phyloP scores from a whole-genome alignment of 495 filamentous ascomycete genomes.

The Aspergillus egyptiacus region DNA sequence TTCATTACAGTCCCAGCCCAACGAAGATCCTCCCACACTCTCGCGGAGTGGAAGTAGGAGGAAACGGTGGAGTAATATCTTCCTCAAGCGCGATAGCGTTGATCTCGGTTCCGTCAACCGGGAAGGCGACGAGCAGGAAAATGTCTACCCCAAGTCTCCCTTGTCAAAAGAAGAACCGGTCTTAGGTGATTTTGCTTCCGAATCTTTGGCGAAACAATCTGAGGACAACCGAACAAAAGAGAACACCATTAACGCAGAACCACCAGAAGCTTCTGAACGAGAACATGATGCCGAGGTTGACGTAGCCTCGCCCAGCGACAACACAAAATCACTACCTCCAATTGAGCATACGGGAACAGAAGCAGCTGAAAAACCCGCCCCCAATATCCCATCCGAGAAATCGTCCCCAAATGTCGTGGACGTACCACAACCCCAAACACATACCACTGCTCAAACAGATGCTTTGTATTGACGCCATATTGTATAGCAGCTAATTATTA shows the following conservation, averaged over 20 bases:
- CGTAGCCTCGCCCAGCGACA: not conserved
- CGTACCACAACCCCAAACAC: not conserved
- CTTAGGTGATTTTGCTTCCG: conserved; percentile 9
- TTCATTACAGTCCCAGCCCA: conserved; percentile 27
- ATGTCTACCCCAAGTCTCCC: conserved; percentile 31
- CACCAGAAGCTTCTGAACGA: not conserved
- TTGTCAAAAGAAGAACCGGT: conserved; percentile 29
- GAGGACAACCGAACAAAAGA: not conserved
- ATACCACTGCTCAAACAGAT: conserved; percentile 5
- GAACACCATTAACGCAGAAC: not conserved
- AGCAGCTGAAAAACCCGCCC: not conserved
- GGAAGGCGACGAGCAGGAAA: conserved; percentile 21
- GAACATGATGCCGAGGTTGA: not conserved
- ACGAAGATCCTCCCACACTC: conserved; percentile 27
- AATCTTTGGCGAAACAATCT: not conserved
- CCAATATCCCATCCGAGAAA: not conserved
- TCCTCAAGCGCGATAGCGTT: conserved; percentile 35
- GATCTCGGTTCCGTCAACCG: conserved; percentile 20
- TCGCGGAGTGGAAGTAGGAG: conserved; percentile 38
- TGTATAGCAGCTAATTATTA: not conserved
- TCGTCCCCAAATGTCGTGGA: not conserved
- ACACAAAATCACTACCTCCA: not conserved
- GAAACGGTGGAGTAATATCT: conserved; percentile 43
- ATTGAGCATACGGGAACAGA: not conserved
- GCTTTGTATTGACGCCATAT: not conserved